Evolutionary conservation across 2,329 filamentous ascomycete genomes (phyloP).

Genomic region (Lachnellula arida): DNA sequence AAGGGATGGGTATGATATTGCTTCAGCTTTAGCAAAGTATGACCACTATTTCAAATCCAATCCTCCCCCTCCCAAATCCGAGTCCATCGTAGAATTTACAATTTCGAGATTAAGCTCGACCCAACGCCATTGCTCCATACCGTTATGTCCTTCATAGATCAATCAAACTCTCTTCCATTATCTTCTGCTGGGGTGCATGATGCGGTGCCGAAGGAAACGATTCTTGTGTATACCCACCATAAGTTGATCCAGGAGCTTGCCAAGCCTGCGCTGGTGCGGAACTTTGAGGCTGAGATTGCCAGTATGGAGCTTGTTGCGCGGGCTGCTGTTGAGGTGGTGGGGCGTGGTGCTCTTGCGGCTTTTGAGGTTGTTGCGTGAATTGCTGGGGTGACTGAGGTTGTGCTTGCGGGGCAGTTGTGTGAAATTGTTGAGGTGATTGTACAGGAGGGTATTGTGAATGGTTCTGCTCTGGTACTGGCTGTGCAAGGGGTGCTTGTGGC

Average conservation of each 20-base stretch:
- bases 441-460: constrained; percentile 34
- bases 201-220: constrained; percentile 63
- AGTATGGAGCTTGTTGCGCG: constrained; percentile 41
- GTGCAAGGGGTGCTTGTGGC: constrained; percentile 43
- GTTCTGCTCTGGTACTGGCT: constrained; percentile 31
- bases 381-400: constrained; percentile 23
- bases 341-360: constrained; percentile 27
- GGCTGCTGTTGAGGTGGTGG: constrained; percentile 31
- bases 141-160: constrained; percentile 66
- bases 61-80: too few relatives aligned
- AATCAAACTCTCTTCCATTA: constrained; percentile 73
- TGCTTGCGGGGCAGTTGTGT: constrained; percentile 18
- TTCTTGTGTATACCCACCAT: constrained; percentile 51
- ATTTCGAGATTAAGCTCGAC: background rate
- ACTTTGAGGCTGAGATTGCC: constrained; percentile 43
- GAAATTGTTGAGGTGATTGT: constrained; percentile 32
- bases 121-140: constrained; percentile 34
- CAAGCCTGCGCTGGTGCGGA: constrained; percentile 39
- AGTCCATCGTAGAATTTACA: too few relatives aligned
- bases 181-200: constrained; percentile 49
- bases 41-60: too few relatives aligned
- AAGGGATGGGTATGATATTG: too few relatives aligned
- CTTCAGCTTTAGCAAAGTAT: too few relatives aligned
- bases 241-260: constrained; percentile 33
- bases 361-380: constrained; percentile 22